phyloP scores from a whole-genome alignment of 805 yeast genomes.

The Starmerella vitae region DNA sequence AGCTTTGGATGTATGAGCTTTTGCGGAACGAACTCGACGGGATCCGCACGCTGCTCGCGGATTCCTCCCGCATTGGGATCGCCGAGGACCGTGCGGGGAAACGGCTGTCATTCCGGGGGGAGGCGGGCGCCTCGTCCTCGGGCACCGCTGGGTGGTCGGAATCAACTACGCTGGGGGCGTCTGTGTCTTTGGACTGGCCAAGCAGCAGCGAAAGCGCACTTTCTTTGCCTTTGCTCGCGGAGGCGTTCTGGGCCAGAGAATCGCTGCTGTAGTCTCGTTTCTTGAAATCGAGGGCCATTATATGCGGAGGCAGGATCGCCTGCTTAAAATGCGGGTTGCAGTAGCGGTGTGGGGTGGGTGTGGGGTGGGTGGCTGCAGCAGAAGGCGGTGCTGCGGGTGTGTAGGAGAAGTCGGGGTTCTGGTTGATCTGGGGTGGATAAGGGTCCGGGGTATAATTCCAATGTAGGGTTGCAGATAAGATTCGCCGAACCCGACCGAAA shows the following conservation, averaged over 20 bases:
- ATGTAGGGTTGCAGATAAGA: too few species aligned
- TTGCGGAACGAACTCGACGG: slow-evolving; percentile 16
- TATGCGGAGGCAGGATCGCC: too few species aligned
- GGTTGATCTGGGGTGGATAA: too few species aligned
- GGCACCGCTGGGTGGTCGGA: not conserved
- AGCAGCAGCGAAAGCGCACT: slow-evolving; percentile 20
- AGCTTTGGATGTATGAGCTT: slow-evolving; percentile 11
- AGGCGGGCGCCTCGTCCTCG: not conserved
- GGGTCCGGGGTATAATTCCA: too few species aligned
- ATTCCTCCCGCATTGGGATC: slow-evolving; percentile 4
- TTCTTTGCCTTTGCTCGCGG: slow-evolving; percentile 8
- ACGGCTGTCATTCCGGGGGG: not conserved
- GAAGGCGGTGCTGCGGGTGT: too few species aligned
- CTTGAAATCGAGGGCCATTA: slow-evolving; percentile 17
- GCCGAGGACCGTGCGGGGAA: not conserved
- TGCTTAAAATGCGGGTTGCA: too few species aligned
- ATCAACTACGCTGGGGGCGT: not conserved
- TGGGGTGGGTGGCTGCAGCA: too few species aligned
- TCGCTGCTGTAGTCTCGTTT: slow-evolving; percentile 12
- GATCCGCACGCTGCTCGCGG: slow-evolving; percentile 9
- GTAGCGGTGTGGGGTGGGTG: too few species aligned
- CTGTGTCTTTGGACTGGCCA: slow-evolving; percentile 13
- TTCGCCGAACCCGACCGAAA: too few species aligned
- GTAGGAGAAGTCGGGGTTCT: too few species aligned
- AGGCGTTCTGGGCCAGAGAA: not conserved